Base-by-base conservation (phyloP, 2,329 filamentous ascomycete species). In the Sclerotinia borealis region DNA sequence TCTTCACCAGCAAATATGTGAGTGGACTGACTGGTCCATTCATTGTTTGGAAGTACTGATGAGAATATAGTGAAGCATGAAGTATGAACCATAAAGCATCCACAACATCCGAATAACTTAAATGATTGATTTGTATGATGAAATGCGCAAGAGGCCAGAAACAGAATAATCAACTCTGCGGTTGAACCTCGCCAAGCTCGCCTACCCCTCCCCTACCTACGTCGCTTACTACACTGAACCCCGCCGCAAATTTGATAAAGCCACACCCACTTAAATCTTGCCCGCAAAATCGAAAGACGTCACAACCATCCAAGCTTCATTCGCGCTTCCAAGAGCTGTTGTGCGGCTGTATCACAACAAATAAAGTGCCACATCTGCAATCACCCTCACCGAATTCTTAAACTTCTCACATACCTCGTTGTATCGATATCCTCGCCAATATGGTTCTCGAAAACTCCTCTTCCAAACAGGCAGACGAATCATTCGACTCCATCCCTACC, bases 381-480 rank as follows among this genome's bases (percentile, higher is more conserved):
- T 29, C 27, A 51, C 19, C 37, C 61, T 68, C 67, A 69, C 63
- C 58, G 22, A 29, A 22, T 41, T 52, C 50, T 31, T 61, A 19
- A 54, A 55, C 10, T 11, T 39, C 22, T 48, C 31, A 34, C 13
- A 13, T 47, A 29, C 4, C 37, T 58, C 51, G 43, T 48, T 5
- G 31, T 25, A 66, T 52, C 34, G 31, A 13, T 4, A 22, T 19
- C 10, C 37, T 13, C 17, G 39, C 49, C 63, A 65, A 27, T 5
- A 73, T 73, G 71, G 69, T 71, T 29, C 70, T 72, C 63, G 63
- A 68, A 49, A 68, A 72, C 51, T 59, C 64, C n/a, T 66, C 67
- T 11, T 61, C 66, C 11, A 37, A 43, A 17, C 48, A 45, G 51
- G 43, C 51, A 22, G 45, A 68, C 59, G 50, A 66, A 41, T 68